A percentile compares a stretch with the other conserved stretches of the same genome.
phyloP scores from a whole-genome alignment of 805 yeast genomes.

The Ogataea wickerhamii region DNA sequence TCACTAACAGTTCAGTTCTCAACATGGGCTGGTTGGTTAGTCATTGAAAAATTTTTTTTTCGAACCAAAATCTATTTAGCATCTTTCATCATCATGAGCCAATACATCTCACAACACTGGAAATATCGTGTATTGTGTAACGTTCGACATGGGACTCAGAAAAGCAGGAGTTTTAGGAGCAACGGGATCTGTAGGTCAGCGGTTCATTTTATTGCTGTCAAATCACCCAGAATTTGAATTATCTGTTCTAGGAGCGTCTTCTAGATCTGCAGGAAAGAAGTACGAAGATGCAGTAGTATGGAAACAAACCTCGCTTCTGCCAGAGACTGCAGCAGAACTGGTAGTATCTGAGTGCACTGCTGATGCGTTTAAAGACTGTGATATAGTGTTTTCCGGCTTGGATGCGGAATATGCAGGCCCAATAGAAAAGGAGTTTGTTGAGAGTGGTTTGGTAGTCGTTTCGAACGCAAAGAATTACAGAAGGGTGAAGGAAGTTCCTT shows the following conservation, averaged over 20 bases:
- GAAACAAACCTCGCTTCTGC: conserved; percentile 88
- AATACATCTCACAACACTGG: too few relatives aligned
- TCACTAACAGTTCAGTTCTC: too few relatives aligned
- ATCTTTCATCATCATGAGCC: too few relatives aligned
- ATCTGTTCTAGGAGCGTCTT: conserved; percentile 83
- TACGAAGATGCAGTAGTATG: conserved; percentile 86
- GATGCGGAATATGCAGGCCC: conserved; percentile 93
- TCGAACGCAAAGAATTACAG: conserved; percentile 97
- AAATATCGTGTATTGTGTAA: too few relatives aligned
- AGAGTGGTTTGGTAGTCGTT: conserved; percentile 76
- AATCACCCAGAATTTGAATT: conserved; percentile 89
- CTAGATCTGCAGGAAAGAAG: conserved; percentile 88
- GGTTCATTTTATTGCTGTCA: conserved; percentile 80
- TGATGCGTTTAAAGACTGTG: conserved; percentile 81
- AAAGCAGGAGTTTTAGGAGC: conserved; percentile 94
- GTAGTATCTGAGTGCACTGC: conserved; percentile 75
- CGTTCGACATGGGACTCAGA: conserved; percentile 24
- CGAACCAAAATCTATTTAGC: too few relatives aligned
- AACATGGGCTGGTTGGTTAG: too few relatives aligned
- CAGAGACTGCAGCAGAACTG: conserved; percentile 58
- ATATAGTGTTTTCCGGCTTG: conserved; percentile 89
- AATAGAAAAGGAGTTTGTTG: conserved; percentile 80
- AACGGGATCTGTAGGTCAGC: conserved; percentile 96
- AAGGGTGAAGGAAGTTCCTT: conserved; percentile 81
- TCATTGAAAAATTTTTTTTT: too few relatives aligned